Evolutionary conservation across 83 land plant species (phyloP).

Genomic region (Diphasiastrum complanatum): DNA sequence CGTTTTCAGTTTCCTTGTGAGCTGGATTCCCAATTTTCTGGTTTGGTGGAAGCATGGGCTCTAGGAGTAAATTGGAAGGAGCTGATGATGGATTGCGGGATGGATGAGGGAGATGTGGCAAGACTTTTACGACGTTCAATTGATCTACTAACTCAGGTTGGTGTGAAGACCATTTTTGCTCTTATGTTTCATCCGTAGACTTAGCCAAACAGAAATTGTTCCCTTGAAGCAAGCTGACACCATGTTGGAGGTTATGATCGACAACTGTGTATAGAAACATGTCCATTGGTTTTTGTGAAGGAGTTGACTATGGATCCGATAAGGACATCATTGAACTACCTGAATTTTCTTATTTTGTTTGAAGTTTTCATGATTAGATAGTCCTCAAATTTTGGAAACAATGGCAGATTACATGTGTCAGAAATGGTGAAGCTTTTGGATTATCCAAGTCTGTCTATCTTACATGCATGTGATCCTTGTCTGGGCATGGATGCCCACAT

Average conservation of each 20-base stretch:
- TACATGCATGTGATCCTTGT: no score
- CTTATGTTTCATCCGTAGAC: not conserved
- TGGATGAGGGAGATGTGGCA: conserved; percentile 95
- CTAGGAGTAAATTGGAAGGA: conserved; percentile 90
- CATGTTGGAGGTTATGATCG: no score
- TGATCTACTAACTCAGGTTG: conserved; percentile 83
- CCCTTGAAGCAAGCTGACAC: no score
- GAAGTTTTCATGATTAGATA: no score
- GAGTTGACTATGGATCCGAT: no score
- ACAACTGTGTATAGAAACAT: not conserved
- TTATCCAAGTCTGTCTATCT: no score
- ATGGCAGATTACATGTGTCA: no score
- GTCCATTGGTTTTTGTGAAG: not conserved
- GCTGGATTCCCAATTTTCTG: conserved; percentile 75
- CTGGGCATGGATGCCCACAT: no score
- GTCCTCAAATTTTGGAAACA: no score
- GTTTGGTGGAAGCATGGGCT: conserved; percentile 99
- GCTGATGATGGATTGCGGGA: conserved; percentile 71
- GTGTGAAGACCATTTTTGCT: not conserved
- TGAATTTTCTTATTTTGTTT: no score
- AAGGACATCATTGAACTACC: no score
- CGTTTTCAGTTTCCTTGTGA: conserved; percentile 53
- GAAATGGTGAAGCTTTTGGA: no score
- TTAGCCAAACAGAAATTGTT: not conserved
- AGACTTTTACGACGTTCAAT: conserved; percentile 83